phyloP scores from a whole-genome alignment of 495 filamentous ascomycete species.

The Aspergillus coremiiformis region DNA sequence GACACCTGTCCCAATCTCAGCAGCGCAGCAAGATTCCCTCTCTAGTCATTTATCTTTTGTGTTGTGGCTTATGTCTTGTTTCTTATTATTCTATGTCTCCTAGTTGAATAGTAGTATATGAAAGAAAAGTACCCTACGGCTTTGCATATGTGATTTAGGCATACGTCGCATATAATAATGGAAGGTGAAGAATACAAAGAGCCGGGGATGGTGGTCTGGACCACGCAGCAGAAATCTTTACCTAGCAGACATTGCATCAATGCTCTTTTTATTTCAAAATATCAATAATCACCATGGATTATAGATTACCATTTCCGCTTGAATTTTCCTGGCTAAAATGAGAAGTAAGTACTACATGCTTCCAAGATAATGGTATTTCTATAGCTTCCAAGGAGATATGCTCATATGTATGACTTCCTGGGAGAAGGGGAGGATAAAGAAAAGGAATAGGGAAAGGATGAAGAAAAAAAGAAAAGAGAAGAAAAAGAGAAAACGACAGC shows the following conservation, averaged over 20 bases:
- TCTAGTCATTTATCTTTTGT: slow-evolving; percentile 31
- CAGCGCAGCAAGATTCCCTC: slow-evolving; percentile 41
- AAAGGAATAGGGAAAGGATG: slow-evolving; percentile 12
- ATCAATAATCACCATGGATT: too few species aligned
- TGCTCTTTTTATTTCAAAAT: too few species aligned
- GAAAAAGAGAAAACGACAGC: slow-evolving; percentile 19
- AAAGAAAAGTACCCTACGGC: slow-evolving; percentile 33
- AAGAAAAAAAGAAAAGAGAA: slow-evolving; percentile 16
- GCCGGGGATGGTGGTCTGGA: background rate
- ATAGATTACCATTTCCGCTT: too few species aligned
- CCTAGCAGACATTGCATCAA: too few species aligned
- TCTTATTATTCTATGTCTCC: slow-evolving; percentile 25
- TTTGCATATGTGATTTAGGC: background rate
- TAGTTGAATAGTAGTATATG: slow-evolving; percentile 34
- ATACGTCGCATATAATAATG: background rate
- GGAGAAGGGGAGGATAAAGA: too few species aligned
- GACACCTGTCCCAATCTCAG: slow-evolving; percentile 37
- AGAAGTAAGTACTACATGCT: too few species aligned
- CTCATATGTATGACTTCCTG: too few species aligned
- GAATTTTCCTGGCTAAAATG: too few species aligned
- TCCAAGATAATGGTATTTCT: too few species aligned
- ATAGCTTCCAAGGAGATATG: too few species aligned
- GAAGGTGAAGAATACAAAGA: background rate
- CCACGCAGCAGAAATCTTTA: background rate
- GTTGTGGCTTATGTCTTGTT: slow-evolving; percentile 24